Percentiles rank a stretch among this genome's conserved stretches.
Evolutionary conservation across 768 basidiomycete species (phyloP).

Genomic region (Calocybe cyanea): DNA sequence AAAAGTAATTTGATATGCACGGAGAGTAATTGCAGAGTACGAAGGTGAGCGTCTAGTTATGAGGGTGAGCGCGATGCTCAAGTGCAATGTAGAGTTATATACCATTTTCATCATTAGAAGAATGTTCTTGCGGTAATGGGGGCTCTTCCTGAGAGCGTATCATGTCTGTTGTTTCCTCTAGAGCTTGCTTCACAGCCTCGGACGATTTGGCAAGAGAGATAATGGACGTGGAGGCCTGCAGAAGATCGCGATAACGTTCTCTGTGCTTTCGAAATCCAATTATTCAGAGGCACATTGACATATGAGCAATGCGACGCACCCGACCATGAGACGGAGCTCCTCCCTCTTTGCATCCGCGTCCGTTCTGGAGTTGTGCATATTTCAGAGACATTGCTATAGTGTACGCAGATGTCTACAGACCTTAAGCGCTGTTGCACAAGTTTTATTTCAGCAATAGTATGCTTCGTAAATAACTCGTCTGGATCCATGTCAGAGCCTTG

Average conservation of each 20-base stretch:
- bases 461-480: constrained; percentile 70
- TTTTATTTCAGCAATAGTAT: constrained; percentile 70
- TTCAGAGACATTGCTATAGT: constrained; percentile 2
- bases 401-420: constrained; percentile 31
- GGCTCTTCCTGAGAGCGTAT: constrained; percentile 47
- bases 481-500: constrained; percentile 41
- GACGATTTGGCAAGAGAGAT: constrained; percentile 72
- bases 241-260: constrained; percentile 84
- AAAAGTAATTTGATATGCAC: constrained; percentile 90
- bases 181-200: constrained; percentile 54
- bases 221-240: constrained; percentile 84
- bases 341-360: constrained; percentile 88
- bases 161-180: constrained; percentile 57
- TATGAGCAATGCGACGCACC: constrained; percentile 52
- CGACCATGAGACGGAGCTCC: constrained; percentile 86
- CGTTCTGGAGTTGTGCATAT: constrained; percentile 37
- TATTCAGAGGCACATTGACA: constrained; percentile 13
- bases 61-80: constrained; percentile 1
- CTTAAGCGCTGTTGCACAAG: constrained; percentile 62
- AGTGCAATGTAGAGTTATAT: constrained; percentile 10
- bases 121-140: constrained; percentile 37
- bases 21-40: constrained; percentile 68
- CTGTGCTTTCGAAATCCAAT: constrained; percentile 58
- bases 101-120: constrained; percentile 40
- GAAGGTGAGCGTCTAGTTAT: constrained; percentile 59